Evolutionary conservation across 306 rosid species (phyloP).

Genomic region (Lotus japonicus): DNA sequence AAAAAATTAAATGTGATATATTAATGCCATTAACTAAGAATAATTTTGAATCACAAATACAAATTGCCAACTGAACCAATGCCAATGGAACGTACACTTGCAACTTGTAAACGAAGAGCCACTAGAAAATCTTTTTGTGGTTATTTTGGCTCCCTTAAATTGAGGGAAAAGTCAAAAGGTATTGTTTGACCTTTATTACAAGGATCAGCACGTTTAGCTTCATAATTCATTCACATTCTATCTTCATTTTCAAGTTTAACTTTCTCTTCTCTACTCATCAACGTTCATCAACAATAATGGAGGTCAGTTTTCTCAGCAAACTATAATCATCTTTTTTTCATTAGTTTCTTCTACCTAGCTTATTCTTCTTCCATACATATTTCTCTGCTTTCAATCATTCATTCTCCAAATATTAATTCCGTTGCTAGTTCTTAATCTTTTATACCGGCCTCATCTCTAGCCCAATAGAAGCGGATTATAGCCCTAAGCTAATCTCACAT

Average conservation of each 20-base stretch:
- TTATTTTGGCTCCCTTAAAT: not conserved
- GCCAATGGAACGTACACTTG: not conserved
- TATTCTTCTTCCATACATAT: not conserved
- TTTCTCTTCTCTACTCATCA: conserved; percentile 19
- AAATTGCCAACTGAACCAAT: not conserved
- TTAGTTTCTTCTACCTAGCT: too few species aligned
- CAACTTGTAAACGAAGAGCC: conserved; percentile 4
- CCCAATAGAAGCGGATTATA: too few species aligned
- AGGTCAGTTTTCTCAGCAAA: not conserved
- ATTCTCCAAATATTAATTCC: not conserved
- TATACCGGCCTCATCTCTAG: not conserved
- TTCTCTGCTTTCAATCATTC: not conserved
- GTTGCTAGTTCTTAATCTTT: not conserved
- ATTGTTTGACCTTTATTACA: not conserved
- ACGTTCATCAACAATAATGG: conserved; percentile 18
- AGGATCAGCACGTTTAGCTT: conserved; percentile 2
- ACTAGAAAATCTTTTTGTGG: not conserved
- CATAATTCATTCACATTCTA: not conserved
- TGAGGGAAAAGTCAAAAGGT: not conserved
- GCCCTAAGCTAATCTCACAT: too few species aligned
- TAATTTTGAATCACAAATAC: not conserved
- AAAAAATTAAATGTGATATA: not conserved
- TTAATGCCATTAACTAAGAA: not conserved
- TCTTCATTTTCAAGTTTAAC: conserved; percentile 24
- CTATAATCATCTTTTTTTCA: not conserved